Evolutionary conservation across 305 asterid genomes (phyloP).

Genomic region (Lippia alba): DNA sequence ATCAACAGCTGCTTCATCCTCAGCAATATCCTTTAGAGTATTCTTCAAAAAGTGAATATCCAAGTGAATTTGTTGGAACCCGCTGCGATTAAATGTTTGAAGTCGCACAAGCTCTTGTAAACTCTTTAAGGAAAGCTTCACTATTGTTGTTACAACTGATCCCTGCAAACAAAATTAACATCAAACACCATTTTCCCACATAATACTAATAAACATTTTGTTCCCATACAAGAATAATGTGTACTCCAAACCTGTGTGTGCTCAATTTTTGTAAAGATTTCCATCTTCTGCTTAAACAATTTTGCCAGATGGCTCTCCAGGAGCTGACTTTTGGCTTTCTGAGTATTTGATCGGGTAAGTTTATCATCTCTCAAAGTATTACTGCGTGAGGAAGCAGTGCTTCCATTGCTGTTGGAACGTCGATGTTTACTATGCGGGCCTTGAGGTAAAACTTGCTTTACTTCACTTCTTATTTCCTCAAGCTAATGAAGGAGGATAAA

Average conservation of each 20-base stretch:
- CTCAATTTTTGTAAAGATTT: constrained; percentile 83
- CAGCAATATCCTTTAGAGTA: constrained; percentile 70
- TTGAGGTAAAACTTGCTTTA: constrained; percentile 80
- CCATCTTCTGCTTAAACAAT: constrained; percentile 94
- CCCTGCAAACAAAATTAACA: constrained; percentile 57
- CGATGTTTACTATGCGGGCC: constrained; percentile 72
- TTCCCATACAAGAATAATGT: constrained; percentile 27
- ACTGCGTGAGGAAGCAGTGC: constrained; percentile 92
- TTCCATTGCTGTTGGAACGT: constrained; percentile 88
- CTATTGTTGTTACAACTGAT: constrained; percentile 71
- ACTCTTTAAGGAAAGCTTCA: constrained; percentile 84
- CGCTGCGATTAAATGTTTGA: constrained; percentile 87
- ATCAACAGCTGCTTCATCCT: constrained; percentile 91
- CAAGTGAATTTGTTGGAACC: constrained; percentile 94
- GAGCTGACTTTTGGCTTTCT: constrained; percentile 93
- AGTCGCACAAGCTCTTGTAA: constrained; percentile 89
- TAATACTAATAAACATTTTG: constrained; percentile 3
- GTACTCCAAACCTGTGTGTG: constrained; percentile 75
- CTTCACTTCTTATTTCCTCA: constrained; percentile 62
- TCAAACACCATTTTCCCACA: constrained; percentile 7
- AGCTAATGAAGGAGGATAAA: constrained; percentile 52
- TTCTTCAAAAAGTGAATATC: constrained; percentile 85
- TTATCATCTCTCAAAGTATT: constrained; percentile 85
- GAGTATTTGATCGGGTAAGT: constrained; percentile 72
- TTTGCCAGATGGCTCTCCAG: constrained; percentile 94